phyloP scores from a whole-genome alignment of 495 filamentous ascomycete genomes.

The Podospora anserina region DNA sequence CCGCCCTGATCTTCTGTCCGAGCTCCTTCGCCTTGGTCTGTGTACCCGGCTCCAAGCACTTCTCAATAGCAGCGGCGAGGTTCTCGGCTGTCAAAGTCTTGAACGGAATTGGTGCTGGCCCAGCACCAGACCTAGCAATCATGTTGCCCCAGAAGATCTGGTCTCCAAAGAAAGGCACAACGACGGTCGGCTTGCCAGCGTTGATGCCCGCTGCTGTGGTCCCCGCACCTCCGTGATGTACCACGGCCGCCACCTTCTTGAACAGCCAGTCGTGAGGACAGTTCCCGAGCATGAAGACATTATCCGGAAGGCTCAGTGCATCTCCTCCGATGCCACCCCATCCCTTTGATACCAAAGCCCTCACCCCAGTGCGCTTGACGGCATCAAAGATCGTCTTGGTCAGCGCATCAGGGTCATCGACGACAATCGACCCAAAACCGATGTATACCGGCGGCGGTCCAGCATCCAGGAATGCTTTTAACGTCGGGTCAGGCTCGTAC shows the following conservation, averaged over 20 bases:
- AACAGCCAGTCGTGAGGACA: conserved; percentile 85
- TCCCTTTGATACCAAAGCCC: conserved; percentile 75
- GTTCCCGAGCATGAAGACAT: conserved; percentile 75
- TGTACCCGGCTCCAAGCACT: conserved; percentile 56
- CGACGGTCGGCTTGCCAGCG: conserved; percentile 64
- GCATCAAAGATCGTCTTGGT: conserved; percentile 69
- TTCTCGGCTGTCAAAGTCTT: conserved; percentile 62
- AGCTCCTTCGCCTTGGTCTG: conserved; percentile 55
- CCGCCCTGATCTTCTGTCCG: conserved; percentile 58
- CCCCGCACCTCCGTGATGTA: conserved; percentile 80
- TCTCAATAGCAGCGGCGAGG: conserved; percentile 59
- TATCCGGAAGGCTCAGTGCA: conserved; percentile 56
- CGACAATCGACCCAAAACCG: conserved; percentile 79
- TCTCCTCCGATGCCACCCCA: conserved; percentile 75
- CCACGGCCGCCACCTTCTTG: conserved; percentile 66
- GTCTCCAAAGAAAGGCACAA: conserved; percentile 84
- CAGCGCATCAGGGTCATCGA: conserved; percentile 66
- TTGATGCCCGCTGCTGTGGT: conserved; percentile 75
- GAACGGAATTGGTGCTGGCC: conserved; percentile 67
- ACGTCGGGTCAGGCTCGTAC: conserved; percentile 54
- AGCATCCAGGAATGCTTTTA: conserved; percentile 53
- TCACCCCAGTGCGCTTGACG: conserved; percentile 59
- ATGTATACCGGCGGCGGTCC: conserved; percentile 74
- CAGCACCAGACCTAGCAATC: conserved; percentile 67
- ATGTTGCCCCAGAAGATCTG: conserved; percentile 82